phyloP scores from a whole-genome alignment of 1,284 basidiomycete species.

The Boletus semigastroideus region DNA sequence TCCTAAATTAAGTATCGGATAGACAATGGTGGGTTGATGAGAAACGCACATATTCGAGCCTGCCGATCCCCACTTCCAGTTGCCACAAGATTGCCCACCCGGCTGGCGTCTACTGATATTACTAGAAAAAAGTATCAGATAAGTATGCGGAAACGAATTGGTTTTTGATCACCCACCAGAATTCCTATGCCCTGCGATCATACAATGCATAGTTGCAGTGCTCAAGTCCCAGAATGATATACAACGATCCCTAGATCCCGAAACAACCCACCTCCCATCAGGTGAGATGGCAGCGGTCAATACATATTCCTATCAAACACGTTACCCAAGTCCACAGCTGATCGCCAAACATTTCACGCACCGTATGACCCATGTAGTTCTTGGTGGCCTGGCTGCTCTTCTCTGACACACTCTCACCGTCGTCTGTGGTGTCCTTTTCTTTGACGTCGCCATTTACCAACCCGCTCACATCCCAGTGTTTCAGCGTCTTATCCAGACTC shows the following conservation, averaged over 20 bases:
- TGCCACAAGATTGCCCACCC: conserved; percentile 72
- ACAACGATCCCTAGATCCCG: conserved; percentile 87
- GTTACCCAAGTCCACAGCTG: conserved; percentile 1
- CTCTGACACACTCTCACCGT: too few species aligned
- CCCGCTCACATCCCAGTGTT: conserved; percentile 80
- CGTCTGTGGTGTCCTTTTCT: too few species aligned
- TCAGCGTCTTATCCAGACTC: conserved; percentile 84
- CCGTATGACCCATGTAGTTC: conserved; percentile 82
- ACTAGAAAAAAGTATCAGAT: conserved; percentile 44
- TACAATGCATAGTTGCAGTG: conserved; percentile 74
- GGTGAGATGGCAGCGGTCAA: conserved; percentile 78
- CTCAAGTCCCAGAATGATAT: conserved; percentile 88
- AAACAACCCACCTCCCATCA: conserved; percentile 87
- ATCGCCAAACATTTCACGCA: conserved; percentile 33
- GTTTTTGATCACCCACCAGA: conserved; percentile 45
- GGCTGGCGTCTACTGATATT: conserved; percentile 82
- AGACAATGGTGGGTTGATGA: neutral
- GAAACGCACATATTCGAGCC: conserved; percentile 70
- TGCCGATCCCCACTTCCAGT: conserved; percentile 88
- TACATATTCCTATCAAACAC: conserved; percentile 65
- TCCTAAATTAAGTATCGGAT: conserved; percentile 4
- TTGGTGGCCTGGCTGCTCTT: conserved; percentile 57
- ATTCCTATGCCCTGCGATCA: conserved; percentile 90
- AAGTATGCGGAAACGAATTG: conserved; percentile 4
- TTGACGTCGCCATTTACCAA: too few species aligned